Conservation (phyloP, 73 alveolate genomes). For the Blepharisma stoltei region DNA sequence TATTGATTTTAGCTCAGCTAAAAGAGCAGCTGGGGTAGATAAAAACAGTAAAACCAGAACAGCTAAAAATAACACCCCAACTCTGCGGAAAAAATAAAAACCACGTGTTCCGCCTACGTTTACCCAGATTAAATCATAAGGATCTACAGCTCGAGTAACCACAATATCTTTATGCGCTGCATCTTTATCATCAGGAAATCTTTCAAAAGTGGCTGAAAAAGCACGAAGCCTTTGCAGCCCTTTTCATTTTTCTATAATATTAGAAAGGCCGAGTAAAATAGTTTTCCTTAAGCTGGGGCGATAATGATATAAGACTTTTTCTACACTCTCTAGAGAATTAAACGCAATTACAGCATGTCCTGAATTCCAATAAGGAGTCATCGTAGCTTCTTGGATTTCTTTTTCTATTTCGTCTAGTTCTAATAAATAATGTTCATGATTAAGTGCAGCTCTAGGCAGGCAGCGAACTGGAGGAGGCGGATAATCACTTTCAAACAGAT, state of each 20-base stretch:
- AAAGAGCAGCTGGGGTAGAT: constrained; percentile 89
- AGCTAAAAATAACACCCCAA: constrained; percentile 53
- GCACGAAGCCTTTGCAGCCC: constrained; percentile 28
- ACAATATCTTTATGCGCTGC: constrained; percentile 58
- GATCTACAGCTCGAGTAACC: constrained; percentile 74
- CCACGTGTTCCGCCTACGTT: constrained; percentile 86
- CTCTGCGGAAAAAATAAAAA: constrained; percentile 76
- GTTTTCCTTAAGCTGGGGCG: constrained; percentile 19
- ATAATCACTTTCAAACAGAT: constrained; percentile 52
- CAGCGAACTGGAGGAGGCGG: constrained; percentile 59
- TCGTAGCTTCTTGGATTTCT: constrained; percentile 58
- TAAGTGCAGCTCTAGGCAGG: constrained; percentile 58
- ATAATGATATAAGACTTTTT: constrained; percentile 52
- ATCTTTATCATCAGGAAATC: constrained; percentile 61
- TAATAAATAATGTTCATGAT: constrained; percentile 48
- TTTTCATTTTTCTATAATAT: constrained; percentile 2
- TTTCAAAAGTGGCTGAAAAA: constrained; percentile 50
- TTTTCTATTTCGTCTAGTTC: constrained; percentile 65
- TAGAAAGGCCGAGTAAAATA: not conserved
- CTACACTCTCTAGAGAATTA: constrained; percentile 71
- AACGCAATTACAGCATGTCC: constrained; percentile 92
- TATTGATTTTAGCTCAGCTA: constrained; percentile 62
- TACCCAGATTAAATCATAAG: constrained; percentile 82
- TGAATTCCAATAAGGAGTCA: constrained; percentile 66
- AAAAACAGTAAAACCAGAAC: constrained; percentile 68